phyloP scores from a whole-genome alignment of 306 rosid species.

The Albizia julibrissin region DNA sequence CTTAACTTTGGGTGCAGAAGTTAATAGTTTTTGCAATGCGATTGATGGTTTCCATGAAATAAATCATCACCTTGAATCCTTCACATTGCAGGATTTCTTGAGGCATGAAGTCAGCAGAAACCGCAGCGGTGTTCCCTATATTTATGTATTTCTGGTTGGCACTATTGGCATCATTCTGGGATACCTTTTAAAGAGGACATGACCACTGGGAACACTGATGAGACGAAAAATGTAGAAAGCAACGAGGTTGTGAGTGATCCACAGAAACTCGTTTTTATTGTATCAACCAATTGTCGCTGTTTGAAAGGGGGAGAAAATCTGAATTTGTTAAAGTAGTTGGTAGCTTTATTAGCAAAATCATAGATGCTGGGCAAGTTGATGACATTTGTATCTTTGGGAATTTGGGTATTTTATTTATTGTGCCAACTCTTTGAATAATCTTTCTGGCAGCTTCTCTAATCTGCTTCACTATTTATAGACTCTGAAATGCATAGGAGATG shows the following conservation, averaged over 20 bases:
- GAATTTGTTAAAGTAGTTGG: conserved; percentile 40
- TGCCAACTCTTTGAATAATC: conserved; percentile 23
- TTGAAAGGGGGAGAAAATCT: conserved; percentile 19
- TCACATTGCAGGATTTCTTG: conserved; percentile 60
- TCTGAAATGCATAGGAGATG: neutral
- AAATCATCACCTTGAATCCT: conserved; percentile 10
- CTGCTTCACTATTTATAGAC: neutral
- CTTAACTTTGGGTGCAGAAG: neutral
- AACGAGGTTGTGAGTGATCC: conserved; percentile 42
- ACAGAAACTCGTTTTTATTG: conserved; percentile 35
- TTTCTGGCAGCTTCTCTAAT: neutral
- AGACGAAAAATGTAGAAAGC: conserved; percentile 51
- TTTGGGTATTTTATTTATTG: conserved; percentile 28
- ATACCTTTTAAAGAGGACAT: conserved; percentile 73
- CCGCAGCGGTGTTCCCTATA: conserved; percentile 53
- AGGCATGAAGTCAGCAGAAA: conserved; percentile 48
- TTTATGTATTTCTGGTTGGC: conserved; percentile 62
- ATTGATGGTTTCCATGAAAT: conserved; percentile 1
- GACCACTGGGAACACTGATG: conserved; percentile 26
- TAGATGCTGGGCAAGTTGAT: conserved; percentile 37
- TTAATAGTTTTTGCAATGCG: neutral
- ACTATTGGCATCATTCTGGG: conserved; percentile 80
- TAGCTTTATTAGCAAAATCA: conserved; percentile 35
- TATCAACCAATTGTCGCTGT: conserved; percentile 35
- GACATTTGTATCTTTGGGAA: conserved; percentile 32